Conservation (phyloP, 306 rosid species). For the Dryas octopetala region DNA sequence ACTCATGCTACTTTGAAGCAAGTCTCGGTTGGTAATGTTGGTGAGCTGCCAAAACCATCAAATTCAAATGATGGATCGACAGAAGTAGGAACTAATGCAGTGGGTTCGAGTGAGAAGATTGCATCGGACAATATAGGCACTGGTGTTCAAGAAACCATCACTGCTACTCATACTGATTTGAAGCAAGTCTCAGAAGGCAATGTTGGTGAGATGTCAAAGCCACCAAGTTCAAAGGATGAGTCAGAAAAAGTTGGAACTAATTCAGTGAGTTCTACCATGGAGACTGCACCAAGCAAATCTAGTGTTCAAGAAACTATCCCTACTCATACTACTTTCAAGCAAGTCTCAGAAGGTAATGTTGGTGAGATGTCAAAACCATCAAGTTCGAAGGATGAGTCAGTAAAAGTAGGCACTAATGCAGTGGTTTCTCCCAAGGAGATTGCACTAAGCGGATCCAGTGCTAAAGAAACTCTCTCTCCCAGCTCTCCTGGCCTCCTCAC, state of each 20-base stretch:
- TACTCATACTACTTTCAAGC: background rate
- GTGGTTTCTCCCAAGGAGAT: background rate
- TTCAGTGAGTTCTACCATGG: slow-evolving; percentile 30
- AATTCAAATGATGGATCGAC: background rate
- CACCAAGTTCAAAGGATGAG: slow-evolving; percentile 22
- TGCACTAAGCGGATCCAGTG: background rate
- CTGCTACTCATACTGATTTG: slow-evolving; percentile 31
- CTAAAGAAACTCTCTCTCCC: background rate
- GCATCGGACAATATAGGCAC: background rate
- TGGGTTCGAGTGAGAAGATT: background rate
- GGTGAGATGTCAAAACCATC: background rate
- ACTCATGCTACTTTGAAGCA: background rate
- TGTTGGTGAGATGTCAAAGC: background rate
- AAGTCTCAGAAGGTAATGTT: background rate
- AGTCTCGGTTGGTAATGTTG: background rate
- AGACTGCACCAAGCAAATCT: slow-evolving; percentile 28
- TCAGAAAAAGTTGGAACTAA: slow-evolving; percentile 28
- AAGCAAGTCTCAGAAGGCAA: background rate
- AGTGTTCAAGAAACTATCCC: slow-evolving; percentile 23
- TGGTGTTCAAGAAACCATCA: background rate
- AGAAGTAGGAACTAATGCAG: slow-evolving; percentile 28
- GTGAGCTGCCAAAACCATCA: background rate
- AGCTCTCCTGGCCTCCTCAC: too few species aligned
- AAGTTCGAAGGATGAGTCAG: background rate
- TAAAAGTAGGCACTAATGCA: background rate